These are phyloP conservation scores for Cladosporium sp. DNA, from an alignment of 2,329 filamentous ascomycete species.

Conservation along the genomic window DNA sequence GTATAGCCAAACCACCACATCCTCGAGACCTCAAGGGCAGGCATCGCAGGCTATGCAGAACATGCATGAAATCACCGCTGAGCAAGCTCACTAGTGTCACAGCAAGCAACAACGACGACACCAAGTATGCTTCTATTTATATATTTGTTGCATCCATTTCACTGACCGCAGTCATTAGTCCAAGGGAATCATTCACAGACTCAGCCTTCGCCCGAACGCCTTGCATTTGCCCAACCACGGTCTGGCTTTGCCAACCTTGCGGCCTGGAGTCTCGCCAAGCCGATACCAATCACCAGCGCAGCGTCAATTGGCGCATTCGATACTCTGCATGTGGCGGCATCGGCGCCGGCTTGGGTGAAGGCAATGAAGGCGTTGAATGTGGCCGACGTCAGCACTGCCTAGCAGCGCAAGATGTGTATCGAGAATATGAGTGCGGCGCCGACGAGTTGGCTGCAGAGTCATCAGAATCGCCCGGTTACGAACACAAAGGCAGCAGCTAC, in stretches of 20 bases:
- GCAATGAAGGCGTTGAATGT: constrained; percentile 82
- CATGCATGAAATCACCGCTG: constrained; percentile 70
- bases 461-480: constrained; percentile 26
- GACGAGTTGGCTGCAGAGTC: constrained; percentile 59
- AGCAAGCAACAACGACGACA: neutral
- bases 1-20: constrained; percentile 76
- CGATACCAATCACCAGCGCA: constrained; percentile 58
- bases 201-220: constrained; percentile 50
- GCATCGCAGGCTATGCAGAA: constrained; percentile 74
- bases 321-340: constrained; percentile 77
- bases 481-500: constrained; percentile 66
- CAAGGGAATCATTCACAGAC: constrained; percentile 32
- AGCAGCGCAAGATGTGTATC: constrained; percentile 71
- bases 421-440: constrained; percentile 82
- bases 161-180: constrained; percentile 1
- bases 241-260: constrained; percentile 86
- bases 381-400: constrained; percentile 73
- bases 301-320: constrained; percentile 85
- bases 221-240: constrained; percentile 58
- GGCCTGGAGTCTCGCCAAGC: constrained; percentile 63
- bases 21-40: constrained; percentile 64
- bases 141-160: neutral
- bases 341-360: constrained; percentile 83
- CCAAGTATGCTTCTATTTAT: neutral
- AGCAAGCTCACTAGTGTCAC: constrained; percentile 11